Conservation (phyloP, 495 filamentous ascomycete species). For the Aspergillus asperescens region DNA sequence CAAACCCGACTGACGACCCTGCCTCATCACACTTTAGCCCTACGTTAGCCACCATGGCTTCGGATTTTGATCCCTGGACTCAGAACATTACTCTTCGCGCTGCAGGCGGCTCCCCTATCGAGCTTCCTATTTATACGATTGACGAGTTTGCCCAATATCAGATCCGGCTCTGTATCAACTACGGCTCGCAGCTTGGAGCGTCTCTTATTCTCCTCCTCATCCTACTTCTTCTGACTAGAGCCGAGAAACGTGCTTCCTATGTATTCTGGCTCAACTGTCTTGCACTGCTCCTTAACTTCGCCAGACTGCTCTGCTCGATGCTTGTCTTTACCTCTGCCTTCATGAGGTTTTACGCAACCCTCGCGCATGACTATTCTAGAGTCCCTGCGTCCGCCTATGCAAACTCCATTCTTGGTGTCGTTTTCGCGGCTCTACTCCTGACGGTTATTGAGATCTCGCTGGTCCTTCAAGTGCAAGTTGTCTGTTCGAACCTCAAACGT, state of each 20-base stretch:
- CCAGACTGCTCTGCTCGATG: constrained; percentile 54
- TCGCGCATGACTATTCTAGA: constrained; percentile 50
- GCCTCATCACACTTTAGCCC: neutral
- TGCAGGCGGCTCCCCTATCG: constrained; percentile 48
- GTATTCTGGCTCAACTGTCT: constrained; percentile 62
- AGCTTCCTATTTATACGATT: constrained; percentile 45
- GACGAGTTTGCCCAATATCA: constrained; percentile 46
- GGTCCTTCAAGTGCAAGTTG: constrained; percentile 65
- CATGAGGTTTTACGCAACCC: constrained; percentile 53
- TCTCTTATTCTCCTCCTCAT: constrained; percentile 60
- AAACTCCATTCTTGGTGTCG: constrained; percentile 46
- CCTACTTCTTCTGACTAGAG: constrained; percentile 57
- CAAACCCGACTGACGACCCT: neutral
- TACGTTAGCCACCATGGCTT: constrained; percentile 13
- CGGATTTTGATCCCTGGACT: constrained; percentile 49
- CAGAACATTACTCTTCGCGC: constrained; percentile 54
- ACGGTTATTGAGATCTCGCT: constrained; percentile 60
- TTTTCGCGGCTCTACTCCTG: constrained; percentile 55
- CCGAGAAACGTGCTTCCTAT: constrained; percentile 53
- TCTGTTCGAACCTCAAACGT: constrained; percentile 46
- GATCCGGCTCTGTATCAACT: constrained; percentile 59
- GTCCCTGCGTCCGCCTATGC: constrained; percentile 45
- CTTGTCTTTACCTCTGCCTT: constrained; percentile 57
- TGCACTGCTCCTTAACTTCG: constrained; percentile 54
- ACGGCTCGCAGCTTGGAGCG: constrained; percentile 69